phyloP scores from a whole-genome alignment of 768 basidiomycete genomes.

The Filobasidium floriforme region DNA sequence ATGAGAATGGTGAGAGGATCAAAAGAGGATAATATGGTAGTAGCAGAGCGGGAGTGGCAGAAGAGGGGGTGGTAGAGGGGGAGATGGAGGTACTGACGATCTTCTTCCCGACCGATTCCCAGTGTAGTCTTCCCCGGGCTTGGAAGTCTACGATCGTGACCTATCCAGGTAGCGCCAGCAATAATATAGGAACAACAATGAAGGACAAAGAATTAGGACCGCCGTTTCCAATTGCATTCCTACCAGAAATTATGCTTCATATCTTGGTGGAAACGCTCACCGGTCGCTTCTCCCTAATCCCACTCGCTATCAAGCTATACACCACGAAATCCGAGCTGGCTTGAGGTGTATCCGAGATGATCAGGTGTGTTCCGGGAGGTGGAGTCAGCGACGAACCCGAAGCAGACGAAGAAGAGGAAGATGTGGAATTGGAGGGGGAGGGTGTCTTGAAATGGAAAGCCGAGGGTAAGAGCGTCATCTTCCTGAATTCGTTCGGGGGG shows the following conservation, averaged over 20 bases:
- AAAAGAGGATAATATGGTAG: no score
- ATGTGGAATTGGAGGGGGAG: conserved; percentile 7
- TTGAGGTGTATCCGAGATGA: conserved; percentile 37
- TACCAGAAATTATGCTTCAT: no score
- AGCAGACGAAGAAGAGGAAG: conserved; percentile 8
- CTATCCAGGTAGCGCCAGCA: no score
- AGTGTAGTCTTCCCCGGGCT: conserved; percentile 31
- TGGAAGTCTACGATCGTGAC: conserved; percentile 37
- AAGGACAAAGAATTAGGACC: neutral
- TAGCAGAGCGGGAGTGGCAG: no score
- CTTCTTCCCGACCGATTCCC: conserved; percentile 38
- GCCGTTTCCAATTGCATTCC: no score
- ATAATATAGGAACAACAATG: no score
- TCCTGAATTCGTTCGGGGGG: no score
- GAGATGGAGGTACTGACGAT: conserved; percentile 26
- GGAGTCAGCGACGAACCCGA: conserved; percentile 21
- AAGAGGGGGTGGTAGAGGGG: no score
- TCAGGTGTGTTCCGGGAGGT: conserved; percentile 30
- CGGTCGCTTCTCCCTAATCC: conserved; percentile 9
- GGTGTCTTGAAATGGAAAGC: neutral
- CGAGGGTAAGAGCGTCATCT: neutral
- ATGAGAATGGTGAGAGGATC: neutral
- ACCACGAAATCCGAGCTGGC: conserved; percentile 32
- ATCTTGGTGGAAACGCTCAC: neutral
- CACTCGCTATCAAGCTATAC: conserved; percentile 31